Evolutionary conservation across 768 basidiomycete genomes (phyloP), one percentile per base, ranked within the genome.

Genomic region (Omphalotus guepiniiformis): DNA sequence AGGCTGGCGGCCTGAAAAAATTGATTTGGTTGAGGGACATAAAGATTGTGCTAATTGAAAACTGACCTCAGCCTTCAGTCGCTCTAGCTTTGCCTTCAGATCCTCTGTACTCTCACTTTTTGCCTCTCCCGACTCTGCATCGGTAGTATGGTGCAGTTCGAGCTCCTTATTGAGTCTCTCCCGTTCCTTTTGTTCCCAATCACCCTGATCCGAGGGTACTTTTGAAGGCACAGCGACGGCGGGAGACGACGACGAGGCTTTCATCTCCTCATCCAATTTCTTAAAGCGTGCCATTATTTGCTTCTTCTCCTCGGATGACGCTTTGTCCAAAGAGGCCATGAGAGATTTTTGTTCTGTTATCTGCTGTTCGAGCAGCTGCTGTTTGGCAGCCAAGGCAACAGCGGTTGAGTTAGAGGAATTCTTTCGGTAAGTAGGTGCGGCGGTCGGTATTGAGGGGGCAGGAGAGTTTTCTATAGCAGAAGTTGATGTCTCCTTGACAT

Each of bases 301-400:
- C 65, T 89, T 85, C 70, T 88, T 94, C 46, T 85, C 79, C 0
- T 74, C 58, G 8, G 81, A 47, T 8, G 41, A 74, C 6, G 85
- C 82, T 4, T 78, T 76, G 21, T 71, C 65, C 12, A 95, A 65
- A 27, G 79, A 78, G 6, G 74, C 75, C 82, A 96, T 86, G 48
- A 97, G 70, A 1, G 80, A 71, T 63, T 93, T 95, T 67, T 95
- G 94, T 65, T 94, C 90, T 0, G 82, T 75, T 49, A 96, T 92
- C 57, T 88, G 86, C 60, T 85, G 78, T 54, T 92, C 88, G 18
- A 91, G 65, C 30, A 84, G 70, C 50, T 84, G 79, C 58, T 88
- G 86, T 62, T 88, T 87, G 3, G 78, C 81, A 2, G 85, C 87
- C 26, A 89, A 74, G 3, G 76, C 76, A 38, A 74, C 66, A 5